Conservation (phyloP, 441 rosid genomes). For the Populus hybrid region DNA sequence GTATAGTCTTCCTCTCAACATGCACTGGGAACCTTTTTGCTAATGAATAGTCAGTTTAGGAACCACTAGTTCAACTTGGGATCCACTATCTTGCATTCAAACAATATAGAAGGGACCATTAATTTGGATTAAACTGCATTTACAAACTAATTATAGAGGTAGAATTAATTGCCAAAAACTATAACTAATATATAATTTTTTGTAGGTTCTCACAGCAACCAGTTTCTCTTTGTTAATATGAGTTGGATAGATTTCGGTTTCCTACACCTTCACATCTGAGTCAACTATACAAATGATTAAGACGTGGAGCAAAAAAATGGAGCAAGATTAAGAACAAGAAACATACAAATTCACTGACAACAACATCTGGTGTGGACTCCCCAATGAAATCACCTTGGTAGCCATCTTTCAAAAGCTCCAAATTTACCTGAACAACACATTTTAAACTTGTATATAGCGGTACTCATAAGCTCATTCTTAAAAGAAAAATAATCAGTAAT, state of each 20-base stretch:
- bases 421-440: constrained; percentile 41
- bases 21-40: neutral
- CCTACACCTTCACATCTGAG: neutral
- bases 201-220: neutral
- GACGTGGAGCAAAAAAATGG: neutral
- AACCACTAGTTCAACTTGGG: neutral
- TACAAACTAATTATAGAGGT: neutral
- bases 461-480: constrained; percentile 4
- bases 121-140: neutral
- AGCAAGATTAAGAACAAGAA: constrained; percentile 15
- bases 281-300: neutral
- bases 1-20: neutral
- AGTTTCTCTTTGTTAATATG: neutral
- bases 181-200: neutral
- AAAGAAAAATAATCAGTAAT: neutral
- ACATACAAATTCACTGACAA: constrained; percentile 85
- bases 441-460: constrained; percentile 3
- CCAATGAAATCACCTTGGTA: constrained; percentile 83
- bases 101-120: neutral
- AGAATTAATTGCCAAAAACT: neutral
- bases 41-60: neutral
- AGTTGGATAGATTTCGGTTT: neutral
- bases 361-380: constrained; percentile 85
- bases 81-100: neutral
- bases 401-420: constrained; percentile 74